Percentiles rank a stretch among this genome's conserved stretches.
These are phyloP conservation scores for Myxozyma neotropica DNA, from an alignment of 805 yeast genomes.

Conservation along the genomic window DNA sequence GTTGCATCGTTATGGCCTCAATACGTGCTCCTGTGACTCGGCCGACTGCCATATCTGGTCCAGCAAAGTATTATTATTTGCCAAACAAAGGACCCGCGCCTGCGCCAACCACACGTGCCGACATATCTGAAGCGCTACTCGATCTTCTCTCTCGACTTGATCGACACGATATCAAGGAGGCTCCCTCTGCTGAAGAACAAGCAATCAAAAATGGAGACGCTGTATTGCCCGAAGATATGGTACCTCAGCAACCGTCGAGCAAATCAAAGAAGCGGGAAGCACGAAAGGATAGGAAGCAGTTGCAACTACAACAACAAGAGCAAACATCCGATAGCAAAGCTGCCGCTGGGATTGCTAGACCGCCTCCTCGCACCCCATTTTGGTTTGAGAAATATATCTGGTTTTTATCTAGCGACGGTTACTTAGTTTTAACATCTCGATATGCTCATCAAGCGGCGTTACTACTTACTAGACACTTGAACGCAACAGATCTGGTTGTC, in stretches of 20 bases:
- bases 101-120: conserved; percentile 29
- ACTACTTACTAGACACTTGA: conserved; percentile 75
- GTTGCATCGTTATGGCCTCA: conserved; percentile 3
- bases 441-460: conserved; percentile 79
- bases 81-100: background rate
- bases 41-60: conserved; percentile 5
- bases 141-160: conserved; percentile 23
- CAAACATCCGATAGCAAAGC: background rate
- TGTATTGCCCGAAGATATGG: background rate
- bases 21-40: conserved; percentile 3
- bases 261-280: conserved; percentile 23
- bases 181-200: background rate
- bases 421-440: conserved; percentile 81
- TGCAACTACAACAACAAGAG: conserved; percentile 1
- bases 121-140: conserved; percentile 26
- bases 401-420: conserved; percentile 92
- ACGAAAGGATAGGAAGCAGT: conserved; percentile 23
- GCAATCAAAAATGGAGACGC: background rate
- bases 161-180: background rate
- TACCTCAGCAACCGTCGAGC: conserved; percentile 2
- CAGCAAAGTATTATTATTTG: conserved; percentile 18
- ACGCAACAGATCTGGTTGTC: conserved; percentile 70
- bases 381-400: conserved; percentile 96
- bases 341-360: background rate
- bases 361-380: conserved; percentile 49